Evolutionary conservation across 768 basidiomycete genomes (phyloP), one percentile per base, ranked within the genome.

Genomic region (Macrolepiota dolichaula): DNA sequence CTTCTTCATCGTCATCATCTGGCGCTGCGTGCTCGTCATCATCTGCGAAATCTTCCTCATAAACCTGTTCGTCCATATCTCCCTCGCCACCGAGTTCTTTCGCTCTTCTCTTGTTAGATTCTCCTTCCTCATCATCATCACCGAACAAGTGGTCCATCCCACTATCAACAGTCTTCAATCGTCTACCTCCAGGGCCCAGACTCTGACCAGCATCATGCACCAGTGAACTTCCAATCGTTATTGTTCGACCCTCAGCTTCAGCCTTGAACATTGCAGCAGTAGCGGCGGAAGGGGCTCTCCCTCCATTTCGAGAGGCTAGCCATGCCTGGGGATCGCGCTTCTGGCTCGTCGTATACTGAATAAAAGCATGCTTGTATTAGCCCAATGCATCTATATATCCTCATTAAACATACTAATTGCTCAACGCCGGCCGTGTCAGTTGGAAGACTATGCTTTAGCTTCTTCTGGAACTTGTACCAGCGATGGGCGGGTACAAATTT

Each of bases 401-500:
- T 64, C 22, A 44, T 66, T 42, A 71, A 44, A 61, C 64, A 66
- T 74, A 75, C 82, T 85, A 91, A 73, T 81, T 76, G 68, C 79
- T 85, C 81, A 82, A 92, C 67, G 78, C 88, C 75, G 78, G 86
- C 75, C 77, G 89, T 73, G 80, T 79, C 79, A 42, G 83, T 83
- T 47, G 87, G 88, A 15, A 91, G 76, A 68, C 85, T 81, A 67
- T 92, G 86, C 67, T 86, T 88, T 46, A 90, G 81, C 66, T 86
- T 87, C 79, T 92, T 93, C 75, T 91, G 91, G 70, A 94, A 94
- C 73, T 92, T 93, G 80, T 95, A 96, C 91, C 91, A 95, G 47
- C 93, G 82, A 70, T 92, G 85, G 4, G 91, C 86, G 13, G 92
- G 89, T 11, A 96, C 88, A 73, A 95, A 93, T 69, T 91, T 88